Conservation (phyloP, 768 basidiomycete species). For the Tulasnella sp. region DNA sequence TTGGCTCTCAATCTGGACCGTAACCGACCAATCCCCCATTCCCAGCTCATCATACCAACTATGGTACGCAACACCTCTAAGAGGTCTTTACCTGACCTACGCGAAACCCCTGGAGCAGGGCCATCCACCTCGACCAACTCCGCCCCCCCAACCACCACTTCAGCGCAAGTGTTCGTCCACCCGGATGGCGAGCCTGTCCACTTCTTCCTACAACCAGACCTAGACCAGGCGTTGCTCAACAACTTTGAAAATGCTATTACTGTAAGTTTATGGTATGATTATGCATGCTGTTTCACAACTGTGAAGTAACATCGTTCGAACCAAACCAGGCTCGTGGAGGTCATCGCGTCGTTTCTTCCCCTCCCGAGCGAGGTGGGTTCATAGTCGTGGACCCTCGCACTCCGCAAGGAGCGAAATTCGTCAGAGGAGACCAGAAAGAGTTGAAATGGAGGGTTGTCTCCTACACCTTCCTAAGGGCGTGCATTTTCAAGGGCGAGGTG, state of each 20-base stretch:
- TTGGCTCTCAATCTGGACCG: constrained; percentile 14
- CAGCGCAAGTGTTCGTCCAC: constrained; percentile 8
- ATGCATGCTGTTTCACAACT: not conserved
- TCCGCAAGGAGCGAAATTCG: not conserved
- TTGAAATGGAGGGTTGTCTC: constrained; percentile 23
- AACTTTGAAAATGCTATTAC: constrained; percentile 26
- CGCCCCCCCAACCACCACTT: not conserved
- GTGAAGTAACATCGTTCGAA: not conserved
- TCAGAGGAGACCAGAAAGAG: constrained; percentile 4
- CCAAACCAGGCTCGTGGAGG: constrained; percentile 25
- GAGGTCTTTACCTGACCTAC: not conserved
- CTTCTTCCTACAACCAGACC: constrained; percentile 32
- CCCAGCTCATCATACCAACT: not conserved
- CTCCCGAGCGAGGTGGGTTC: constrained; percentile 23
- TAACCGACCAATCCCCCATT: not conserved
- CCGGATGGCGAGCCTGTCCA: constrained; percentile 22
- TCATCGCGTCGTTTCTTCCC: not conserved
- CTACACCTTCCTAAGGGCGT: constrained; percentile 27
- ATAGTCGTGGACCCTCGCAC: constrained; percentile 31
- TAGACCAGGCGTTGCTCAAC: not conserved
- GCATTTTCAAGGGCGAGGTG: constrained; percentile 21
- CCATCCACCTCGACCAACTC: not conserved
- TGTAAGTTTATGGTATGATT: not conserved
- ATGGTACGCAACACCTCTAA: not conserved
- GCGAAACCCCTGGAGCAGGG: not conserved